Base-by-base conservation (phyloP, 2,329 filamentous ascomycete genomes). In the Ascochyta koolunga region DNA sequence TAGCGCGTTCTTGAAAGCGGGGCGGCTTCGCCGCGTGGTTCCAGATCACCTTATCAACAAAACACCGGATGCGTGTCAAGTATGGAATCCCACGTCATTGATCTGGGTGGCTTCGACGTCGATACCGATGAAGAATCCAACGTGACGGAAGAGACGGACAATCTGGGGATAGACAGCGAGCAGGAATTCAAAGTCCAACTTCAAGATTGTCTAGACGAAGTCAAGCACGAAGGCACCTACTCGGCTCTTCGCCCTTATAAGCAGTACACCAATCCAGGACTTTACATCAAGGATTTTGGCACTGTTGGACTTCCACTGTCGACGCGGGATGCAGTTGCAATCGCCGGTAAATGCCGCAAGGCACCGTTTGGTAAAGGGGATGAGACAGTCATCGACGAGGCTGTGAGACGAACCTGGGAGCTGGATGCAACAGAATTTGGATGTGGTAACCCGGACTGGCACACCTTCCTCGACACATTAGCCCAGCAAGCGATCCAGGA, bases 401-500 rank as follows among this genome's bases (percentile, higher is more conserved):
- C 55, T 7, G 62, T 72, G 1, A 54, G 66, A 19, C 68, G 68
- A 19, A 73, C 67, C 0, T 73, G 67, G 69, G 69, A 75, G 42
- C 45, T 72, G 16, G 61, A 71, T 32, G 40, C 50, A 2, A 32
- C 54, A 7, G 45, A 65, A 3, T 67, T 73, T 33, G 19, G 58
- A n/a, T 62, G 60, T 32, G 45, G 22, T 6, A 69, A 69, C 36
- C 60, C 59, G 9, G 35, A 21, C 19, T 74, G 70, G 70, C 15
- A 39, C 0, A 13, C 21, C 3, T 64, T 51, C 27, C 21, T 71
- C n/a, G 32, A 60, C 13, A 37, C 25, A 0, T 18, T 68, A 5
- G 53, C 61, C 11, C 39, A 55, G 6, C 47, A 44, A 15, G 54
- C 56, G 13, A 35, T 57, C 2, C 18, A 49, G 25, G 54, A 54